These are phyloP conservation scores for Leucogyrophana mollusca DNA, from an alignment of 768 basidiomycete species.

Conservation along the genomic window DNA sequence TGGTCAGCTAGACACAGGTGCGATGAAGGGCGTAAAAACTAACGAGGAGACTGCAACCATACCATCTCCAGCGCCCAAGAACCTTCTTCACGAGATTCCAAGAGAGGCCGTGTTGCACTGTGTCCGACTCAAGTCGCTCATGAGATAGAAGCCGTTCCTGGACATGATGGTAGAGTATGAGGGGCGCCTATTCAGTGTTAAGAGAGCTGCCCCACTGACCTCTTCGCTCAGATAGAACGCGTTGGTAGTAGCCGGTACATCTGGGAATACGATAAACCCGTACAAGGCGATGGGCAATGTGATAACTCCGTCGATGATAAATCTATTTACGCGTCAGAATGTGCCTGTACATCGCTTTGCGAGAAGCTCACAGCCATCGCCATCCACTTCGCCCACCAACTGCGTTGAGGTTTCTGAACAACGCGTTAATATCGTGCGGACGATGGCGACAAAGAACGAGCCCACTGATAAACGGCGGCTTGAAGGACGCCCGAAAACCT, in stretches of 20 bases:
- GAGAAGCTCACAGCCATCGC: slow-evolving; percentile 57
- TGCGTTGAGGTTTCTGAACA: slow-evolving; percentile 50
- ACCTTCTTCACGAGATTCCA: slow-evolving; percentile 48
- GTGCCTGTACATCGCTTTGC: background rate
- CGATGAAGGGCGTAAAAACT: slow-evolving; percentile 13
- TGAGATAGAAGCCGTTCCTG: slow-evolving; percentile 57
- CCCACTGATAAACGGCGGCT: slow-evolving; percentile 59
- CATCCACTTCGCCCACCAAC: slow-evolving; percentile 55
- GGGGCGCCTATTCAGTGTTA: background rate
- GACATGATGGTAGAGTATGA: background rate
- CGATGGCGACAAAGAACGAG: background rate
- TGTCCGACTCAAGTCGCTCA: slow-evolving; percentile 46
- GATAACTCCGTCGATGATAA: slow-evolving; percentile 71
- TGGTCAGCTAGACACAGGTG: background rate
- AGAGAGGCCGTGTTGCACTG: slow-evolving; percentile 41
- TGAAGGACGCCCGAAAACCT: slow-evolving; percentile 69
- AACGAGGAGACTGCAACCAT: slow-evolving; percentile 64
- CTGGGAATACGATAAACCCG: slow-evolving; percentile 72
- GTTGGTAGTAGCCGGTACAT: slow-evolving; percentile 60
- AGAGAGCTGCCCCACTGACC: slow-evolving; percentile 31
- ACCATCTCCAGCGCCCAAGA: slow-evolving; percentile 64
- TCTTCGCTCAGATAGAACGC: slow-evolving; percentile 64
- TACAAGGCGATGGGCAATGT: slow-evolving; percentile 71
- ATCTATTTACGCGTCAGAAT: slow-evolving; percentile 31
- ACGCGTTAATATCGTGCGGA: background rate